Conservation (phyloP, 768 basidiomycete species). For the Rhizopogon vinicolor region DNA sequence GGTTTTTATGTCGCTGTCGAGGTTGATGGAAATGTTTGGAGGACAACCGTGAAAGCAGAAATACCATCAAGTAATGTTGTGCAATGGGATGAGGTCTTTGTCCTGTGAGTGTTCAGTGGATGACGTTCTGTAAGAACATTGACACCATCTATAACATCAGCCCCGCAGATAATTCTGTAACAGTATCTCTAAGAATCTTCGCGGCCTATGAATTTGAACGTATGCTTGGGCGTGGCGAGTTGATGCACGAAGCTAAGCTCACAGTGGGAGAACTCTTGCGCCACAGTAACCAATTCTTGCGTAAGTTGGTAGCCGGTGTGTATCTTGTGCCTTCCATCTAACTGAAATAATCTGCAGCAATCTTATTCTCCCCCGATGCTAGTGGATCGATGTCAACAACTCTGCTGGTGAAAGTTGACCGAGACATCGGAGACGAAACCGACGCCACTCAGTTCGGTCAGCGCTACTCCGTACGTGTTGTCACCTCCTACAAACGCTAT, state of each 20-base stretch:
- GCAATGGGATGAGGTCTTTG: conserved; percentile 9
- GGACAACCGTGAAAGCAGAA: conserved; percentile 4
- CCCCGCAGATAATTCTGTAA: neutral
- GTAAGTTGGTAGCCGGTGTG: neutral
- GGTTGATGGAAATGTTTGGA: neutral
- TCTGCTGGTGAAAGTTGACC: neutral
- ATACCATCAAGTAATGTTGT: conserved; percentile 3
- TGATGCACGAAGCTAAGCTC: conserved; percentile 1
- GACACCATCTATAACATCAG: neutral
- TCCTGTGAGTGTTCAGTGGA: conserved; percentile 2
- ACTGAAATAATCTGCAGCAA: neutral
- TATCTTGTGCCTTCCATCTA: too few relatives aligned
- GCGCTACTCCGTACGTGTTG: neutral
- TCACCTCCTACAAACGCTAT: neutral
- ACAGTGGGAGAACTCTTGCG: neutral
- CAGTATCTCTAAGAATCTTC: neutral
- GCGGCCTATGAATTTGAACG: conserved; percentile 8
- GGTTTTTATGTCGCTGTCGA: conserved; percentile 11
- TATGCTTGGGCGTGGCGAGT: conserved; percentile 8
- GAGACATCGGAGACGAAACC: neutral
- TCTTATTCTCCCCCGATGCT: neutral
- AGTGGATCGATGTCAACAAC: neutral
- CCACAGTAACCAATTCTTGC: neutral
- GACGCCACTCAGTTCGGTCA: neutral
- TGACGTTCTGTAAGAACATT: neutral